Evolutionary conservation across 225 moss, liverwort and hornwort genomes (phyloP), one percentile per base, ranked within the genome.

Genomic region (Anthoceros angustus): DNA sequence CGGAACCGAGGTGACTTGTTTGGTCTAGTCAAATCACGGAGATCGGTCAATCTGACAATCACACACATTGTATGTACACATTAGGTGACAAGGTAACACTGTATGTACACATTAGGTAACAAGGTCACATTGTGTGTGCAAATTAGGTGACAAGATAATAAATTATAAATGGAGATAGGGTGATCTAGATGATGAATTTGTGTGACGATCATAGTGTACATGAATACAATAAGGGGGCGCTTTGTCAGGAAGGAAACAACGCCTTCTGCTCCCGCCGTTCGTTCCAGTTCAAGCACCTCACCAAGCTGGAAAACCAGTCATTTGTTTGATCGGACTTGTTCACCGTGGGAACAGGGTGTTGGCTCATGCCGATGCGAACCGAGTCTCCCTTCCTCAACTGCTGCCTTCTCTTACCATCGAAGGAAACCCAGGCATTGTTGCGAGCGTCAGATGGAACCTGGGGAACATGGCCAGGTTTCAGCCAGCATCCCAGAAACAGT

Each of bases 311-410:
- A 75, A 90, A 86, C 90, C 90, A 95, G 24, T 95, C 90, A 76
- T 88, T 86, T 0, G 94, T 95, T 69, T 95, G 94, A 67, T 95
- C 85, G n/a, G 72, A 81, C 75, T 95, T 95, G 64, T 90, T 88
- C 25, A 95, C 94, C 66, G 90, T 90, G 10, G 94, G 88, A 70
- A 95, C 83, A 61, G 88, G 90, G 70, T 86, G 91, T 72, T 95
- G 86, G 61, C 94, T 95, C 90, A 95, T 90, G 64, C 71, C 72
- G 64, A 90, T 88, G 39, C 85, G 81, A 71, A 95, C 82, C 1
- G 88, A 86, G 72, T 95, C 90, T 10, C 94, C 90, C 62, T 74
- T 88, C 24, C 86, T 85, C 70, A 95, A 40, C 40, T 90, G 90
- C 69, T 90, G 94, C 66, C 90, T 76, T 26, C 78, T 95, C 74